Conservation (phyloP, 805 yeast species). For the Candida hungchunana region DNA sequence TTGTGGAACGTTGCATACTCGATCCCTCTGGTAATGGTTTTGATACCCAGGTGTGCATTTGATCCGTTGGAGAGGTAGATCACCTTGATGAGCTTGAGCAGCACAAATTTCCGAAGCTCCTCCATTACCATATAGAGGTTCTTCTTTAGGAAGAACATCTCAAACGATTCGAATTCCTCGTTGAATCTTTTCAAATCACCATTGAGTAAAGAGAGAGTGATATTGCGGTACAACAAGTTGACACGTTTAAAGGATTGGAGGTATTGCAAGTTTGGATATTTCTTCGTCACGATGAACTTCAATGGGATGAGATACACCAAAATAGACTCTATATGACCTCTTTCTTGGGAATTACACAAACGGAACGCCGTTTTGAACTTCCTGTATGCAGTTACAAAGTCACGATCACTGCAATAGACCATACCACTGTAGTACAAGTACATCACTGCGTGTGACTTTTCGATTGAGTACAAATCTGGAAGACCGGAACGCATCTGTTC, state of each 20-base stretch:
- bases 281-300: conserved; percentile 43
- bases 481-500: conserved; percentile 47
- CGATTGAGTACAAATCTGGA: conserved; percentile 43
- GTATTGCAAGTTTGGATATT: conserved; percentile 40
- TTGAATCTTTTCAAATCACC: conserved; percentile 61
- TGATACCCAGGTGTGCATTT: conserved; percentile 33
- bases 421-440: conserved; percentile 69
- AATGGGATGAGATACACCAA: conserved; percentile 62
- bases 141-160: conserved; percentile 48
- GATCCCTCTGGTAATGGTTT: conserved; percentile 41
- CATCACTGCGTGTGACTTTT: conserved; percentile 51
- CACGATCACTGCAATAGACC: conserved; percentile 60
- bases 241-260: conserved; percentile 42
- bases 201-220: conserved; percentile 27
- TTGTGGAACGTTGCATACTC: conserved; percentile 29
- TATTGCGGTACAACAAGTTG: conserved; percentile 36
- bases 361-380: conserved; percentile 47
- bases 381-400: conserved; percentile 46
- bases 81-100: conserved; percentile 45
- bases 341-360: conserved; percentile 13
- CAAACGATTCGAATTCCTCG: conserved; percentile 37
- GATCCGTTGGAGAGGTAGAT: conserved; percentile 24
- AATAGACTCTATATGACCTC: conserved; percentile 34
- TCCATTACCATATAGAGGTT: conserved; percentile 59
- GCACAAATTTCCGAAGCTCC: conserved; percentile 45